phyloP scores from a whole-genome alignment of 306 rosid genomes.

The Trichosanthes truncata region DNA sequence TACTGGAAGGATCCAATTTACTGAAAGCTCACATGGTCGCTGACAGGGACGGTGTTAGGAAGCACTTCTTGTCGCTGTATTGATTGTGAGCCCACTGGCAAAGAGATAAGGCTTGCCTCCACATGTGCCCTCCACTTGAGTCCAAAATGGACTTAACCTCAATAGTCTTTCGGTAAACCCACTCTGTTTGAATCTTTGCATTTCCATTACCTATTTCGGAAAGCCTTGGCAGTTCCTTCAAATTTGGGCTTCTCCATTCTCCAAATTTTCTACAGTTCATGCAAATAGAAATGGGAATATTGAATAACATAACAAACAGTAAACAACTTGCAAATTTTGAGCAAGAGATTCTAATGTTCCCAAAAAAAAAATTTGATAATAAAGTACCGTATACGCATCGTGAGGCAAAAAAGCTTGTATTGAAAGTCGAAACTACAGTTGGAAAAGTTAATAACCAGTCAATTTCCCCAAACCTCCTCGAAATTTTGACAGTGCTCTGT shows the following conservation, averaged over 20 bases:
- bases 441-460: background rate
- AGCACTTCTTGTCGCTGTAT: slow-evolving; percentile 13
- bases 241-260: background rate
- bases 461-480: background rate
- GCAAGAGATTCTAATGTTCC: background rate
- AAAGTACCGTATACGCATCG: background rate
- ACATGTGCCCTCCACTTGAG: background rate
- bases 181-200: background rate
- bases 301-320: background rate
- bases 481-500: background rate
- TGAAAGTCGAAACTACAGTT: background rate
- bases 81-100: slow-evolving; percentile 4
- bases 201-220: background rate
- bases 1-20: slow-evolving; percentile 15
- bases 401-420: background rate
- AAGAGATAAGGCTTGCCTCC: slow-evolving; percentile 4
- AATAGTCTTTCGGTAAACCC: background rate
- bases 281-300: background rate
- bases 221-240: background rate
- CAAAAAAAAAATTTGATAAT: background rate
- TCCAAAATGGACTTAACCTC: background rate
- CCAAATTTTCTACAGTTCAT: background rate
- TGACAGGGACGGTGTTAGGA: slow-evolving; percentile 29
- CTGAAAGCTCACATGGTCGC: slow-evolving; percentile 20
- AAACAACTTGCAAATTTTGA: background rate